phyloP scores from a whole-genome alignment of 352 stramenopile species.

The Pythium guiyangense region DNA sequence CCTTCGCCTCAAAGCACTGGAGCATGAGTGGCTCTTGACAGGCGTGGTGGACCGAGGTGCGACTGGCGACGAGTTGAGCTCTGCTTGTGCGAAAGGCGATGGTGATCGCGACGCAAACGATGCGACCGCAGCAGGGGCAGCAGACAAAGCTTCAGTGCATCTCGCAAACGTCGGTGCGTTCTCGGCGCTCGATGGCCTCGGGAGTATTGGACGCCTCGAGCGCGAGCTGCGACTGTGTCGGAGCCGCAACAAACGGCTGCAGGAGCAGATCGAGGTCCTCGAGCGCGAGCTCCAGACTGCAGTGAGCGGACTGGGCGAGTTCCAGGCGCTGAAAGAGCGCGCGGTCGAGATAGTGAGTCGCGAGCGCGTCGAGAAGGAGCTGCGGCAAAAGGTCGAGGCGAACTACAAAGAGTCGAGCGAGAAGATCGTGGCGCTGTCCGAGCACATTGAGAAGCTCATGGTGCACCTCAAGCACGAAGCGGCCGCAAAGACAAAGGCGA shows the following conservation, averaged over 20 bases:
- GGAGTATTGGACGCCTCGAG: slow-evolving; percentile 53
- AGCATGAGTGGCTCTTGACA: slow-evolving; percentile 56
- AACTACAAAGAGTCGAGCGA: slow-evolving; percentile 64
- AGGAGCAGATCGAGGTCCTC: slow-evolving; percentile 39
- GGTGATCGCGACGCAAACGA: background rate
- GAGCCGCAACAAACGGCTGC: slow-evolving; percentile 70
- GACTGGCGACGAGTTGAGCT: background rate
- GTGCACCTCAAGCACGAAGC: slow-evolving; percentile 95
- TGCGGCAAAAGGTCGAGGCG: slow-evolving; percentile 62
- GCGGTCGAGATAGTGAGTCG: slow-evolving; percentile 74
- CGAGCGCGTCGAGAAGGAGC: slow-evolving; percentile 84
- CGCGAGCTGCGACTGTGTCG: slow-evolving; percentile 61
- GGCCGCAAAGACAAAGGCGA: slow-evolving; percentile 86
- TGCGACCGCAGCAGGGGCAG: background rate
- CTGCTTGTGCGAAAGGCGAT: background rate
- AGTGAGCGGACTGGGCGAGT: slow-evolving; percentile 40
- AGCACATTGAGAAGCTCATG: slow-evolving; percentile 97
- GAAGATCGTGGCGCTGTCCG: slow-evolving; percentile 89
- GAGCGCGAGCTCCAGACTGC: slow-evolving; percentile 51
- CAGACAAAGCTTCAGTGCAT: slow-evolving; percentile 22
- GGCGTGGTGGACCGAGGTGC: slow-evolving; percentile 4
- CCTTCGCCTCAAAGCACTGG: slow-evolving; percentile 53
- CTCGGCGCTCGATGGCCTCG: slow-evolving; percentile 56
- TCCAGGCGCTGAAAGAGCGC: slow-evolving; percentile 71
- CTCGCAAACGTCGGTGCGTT: slow-evolving; percentile 58